Evolutionary conservation across 1,139 yeast genomes (phyloP), one percentile per base, ranked within the genome.

Genomic region (Pichia sp.): DNA sequence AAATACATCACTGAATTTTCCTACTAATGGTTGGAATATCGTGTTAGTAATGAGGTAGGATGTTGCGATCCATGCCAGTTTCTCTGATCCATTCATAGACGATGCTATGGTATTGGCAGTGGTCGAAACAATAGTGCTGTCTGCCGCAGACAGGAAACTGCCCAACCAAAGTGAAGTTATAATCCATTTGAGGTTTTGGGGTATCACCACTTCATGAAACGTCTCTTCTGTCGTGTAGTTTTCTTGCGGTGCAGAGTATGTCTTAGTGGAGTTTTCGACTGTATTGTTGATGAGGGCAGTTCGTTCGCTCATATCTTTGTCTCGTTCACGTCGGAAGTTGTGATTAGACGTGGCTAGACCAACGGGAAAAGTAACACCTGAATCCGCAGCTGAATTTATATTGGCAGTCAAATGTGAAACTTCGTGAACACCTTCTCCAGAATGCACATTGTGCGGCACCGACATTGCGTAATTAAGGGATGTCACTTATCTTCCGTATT

Each of bases 11-110:
- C 92, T 81, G 33, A 87, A 64, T 56, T 85, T 86, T 8, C 96
- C 96, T 54, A 81, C 86, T 27, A 88, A 64, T 1, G 96, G 96
- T 62, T 79, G 85, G 55, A 78, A 77, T 2, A 81, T 78, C 0
- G 82, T 74, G 52, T 75, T 75, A 4, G 84, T 71, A 9, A 79
- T 59, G 40, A 79, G 60, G 47, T 69, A 69, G 6, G 70, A 64
- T 3, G 72, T 62, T 23, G 72, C 70, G 11, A 68, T 66, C 71
- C 71, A 67, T 5, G 68, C 53, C 45, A 64, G 64, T 42, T 64
- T 50, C 32, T 62, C 58, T 1, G 69, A 64, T 16, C 68, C 66
- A 44, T 66, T 58, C 58, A 69, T 65, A 41, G 67, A 62, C 9
- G 66, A 59, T 4, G 67, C 67, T 29, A 64, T 64, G 1, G 63